A percentile compares a stretch with the other conserved stretches of the same genome.
Evolutionary conservation across 2,329 filamentous ascomycete species (phyloP).

Genomic region (Coleophoma cylindrospora): DNA sequence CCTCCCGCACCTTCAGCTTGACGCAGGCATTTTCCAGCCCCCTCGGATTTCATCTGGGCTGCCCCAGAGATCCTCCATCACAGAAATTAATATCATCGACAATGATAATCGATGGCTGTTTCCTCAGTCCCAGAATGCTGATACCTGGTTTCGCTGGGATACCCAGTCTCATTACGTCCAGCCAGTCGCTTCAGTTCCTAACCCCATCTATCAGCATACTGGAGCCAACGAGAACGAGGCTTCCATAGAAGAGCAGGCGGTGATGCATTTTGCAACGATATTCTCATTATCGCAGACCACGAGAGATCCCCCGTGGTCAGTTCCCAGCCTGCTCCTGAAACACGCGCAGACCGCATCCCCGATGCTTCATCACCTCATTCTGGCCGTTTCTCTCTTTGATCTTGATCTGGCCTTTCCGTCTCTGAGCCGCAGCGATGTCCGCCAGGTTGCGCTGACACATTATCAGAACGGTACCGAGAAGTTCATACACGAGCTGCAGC

Average conservation of each 20-base stretch:
- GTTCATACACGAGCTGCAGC: slow-evolving; percentile 3
- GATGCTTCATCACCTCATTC: neutral
- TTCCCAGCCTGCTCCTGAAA: neutral
- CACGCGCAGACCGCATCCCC: neutral
- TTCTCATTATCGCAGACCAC: slow-evolving; percentile 9
- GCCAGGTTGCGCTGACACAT: slow-evolving; percentile 1
- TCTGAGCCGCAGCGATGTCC: neutral
- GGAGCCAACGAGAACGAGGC: neutral
- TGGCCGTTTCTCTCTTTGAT: slow-evolving; percentile 4
- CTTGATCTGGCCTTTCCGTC: neutral
- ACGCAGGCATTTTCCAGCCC: neutral
- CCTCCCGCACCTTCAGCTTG: neutral
- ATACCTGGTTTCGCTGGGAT: neutral
- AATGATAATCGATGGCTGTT: neutral
- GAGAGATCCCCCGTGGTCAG: slow-evolving; percentile 6
- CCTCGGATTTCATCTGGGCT: neutral
- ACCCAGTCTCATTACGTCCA: neutral
- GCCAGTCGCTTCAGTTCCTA: neutral
- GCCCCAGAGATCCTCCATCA: neutral
- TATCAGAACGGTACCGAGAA: slow-evolving; percentile 7
- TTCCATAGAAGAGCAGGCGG: slow-evolving; percentile 3
- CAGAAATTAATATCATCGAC: neutral
- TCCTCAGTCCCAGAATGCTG: neutral
- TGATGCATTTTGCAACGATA: slow-evolving; percentile 2
- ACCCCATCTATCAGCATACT: neutral